Evolutionary conservation across 1,139 yeast genomes (phyloP).

Genomic region (Zhuliangozyma parablackwelliae): DNA sequence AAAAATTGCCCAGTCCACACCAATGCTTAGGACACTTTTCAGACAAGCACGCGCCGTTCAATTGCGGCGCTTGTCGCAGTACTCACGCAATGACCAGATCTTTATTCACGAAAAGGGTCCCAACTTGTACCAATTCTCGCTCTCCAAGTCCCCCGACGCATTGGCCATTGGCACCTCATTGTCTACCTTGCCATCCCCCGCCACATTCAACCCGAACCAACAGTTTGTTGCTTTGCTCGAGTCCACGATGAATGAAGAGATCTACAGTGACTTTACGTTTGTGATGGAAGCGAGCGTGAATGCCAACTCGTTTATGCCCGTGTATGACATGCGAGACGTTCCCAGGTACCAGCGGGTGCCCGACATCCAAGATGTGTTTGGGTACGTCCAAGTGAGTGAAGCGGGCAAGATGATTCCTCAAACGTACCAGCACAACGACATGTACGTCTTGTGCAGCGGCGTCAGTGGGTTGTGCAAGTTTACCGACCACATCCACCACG

Average conservation of each 20-base stretch:
- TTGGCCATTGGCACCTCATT: constrained; percentile 22
- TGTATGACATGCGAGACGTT: constrained; percentile 64
- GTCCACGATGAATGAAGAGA: constrained; percentile 17
- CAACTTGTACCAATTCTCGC: constrained; percentile 12
- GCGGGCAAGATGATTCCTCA: constrained; percentile 52
- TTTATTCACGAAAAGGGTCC: constrained; percentile 17
- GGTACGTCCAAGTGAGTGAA: constrained; percentile 59
- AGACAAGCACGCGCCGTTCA: neutral
- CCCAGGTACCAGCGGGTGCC: constrained; percentile 71
- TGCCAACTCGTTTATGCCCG: constrained; percentile 60
- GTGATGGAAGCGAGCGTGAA: constrained; percentile 60
- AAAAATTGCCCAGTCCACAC: neutral
- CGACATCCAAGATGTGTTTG: constrained; percentile 67
- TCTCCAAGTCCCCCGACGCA: constrained; percentile 23
- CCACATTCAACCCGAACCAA: constrained; percentile 22
- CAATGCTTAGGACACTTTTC: constrained; percentile 4
- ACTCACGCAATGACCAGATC: constrained; percentile 23
- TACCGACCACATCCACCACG: constrained; percentile 51
- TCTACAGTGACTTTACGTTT: constrained; percentile 52
- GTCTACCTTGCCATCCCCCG: constrained; percentile 15
- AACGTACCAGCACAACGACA: constrained; percentile 54
- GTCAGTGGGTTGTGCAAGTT: constrained; percentile 53
- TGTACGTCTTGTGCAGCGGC: constrained; percentile 57
- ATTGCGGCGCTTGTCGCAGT: constrained; percentile 8
- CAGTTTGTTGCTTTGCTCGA: constrained; percentile 28